Conservation (phyloP, 2,329 filamentous ascomycete genomes). For the Atkinsonella texensis region DNA sequence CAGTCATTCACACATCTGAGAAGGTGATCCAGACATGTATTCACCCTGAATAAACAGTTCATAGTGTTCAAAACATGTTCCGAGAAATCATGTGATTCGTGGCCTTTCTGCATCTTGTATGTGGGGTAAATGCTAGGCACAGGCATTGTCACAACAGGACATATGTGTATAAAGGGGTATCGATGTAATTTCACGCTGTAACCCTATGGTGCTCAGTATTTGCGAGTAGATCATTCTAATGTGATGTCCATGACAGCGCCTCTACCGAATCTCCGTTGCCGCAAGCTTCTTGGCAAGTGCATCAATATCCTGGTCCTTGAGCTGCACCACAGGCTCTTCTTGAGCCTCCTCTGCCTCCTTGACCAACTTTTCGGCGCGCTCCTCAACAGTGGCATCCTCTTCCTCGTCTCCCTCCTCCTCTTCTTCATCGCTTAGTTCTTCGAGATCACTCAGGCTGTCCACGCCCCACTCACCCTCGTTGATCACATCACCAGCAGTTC, state of each 20-base stretch:
- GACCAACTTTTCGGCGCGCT: slow-evolving; percentile 55
- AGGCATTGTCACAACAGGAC: neutral
- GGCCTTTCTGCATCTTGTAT: neutral
- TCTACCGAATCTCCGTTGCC: slow-evolving; percentile 48
- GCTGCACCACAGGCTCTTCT: slow-evolving; percentile 58
- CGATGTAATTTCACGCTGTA: slow-evolving; percentile 16
- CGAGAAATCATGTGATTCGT: neutral
- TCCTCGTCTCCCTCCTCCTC: slow-evolving; percentile 60
- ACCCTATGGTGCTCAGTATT: slow-evolving; percentile 7
- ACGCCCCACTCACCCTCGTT: slow-evolving; percentile 75
- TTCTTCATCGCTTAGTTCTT: slow-evolving; percentile 50
- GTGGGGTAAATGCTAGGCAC: neutral
- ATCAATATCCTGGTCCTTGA: slow-evolving; percentile 69
- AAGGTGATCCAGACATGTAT: neutral
- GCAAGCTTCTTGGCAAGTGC: slow-evolving; percentile 62
- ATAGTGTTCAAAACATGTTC: neutral
- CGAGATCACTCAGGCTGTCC: slow-evolving; percentile 76
- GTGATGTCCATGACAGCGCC: neutral
- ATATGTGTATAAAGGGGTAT: slow-evolving; percentile 15
- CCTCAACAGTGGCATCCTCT: slow-evolving; percentile 47
- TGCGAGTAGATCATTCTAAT: slow-evolving; percentile 1
- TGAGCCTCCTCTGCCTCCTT: slow-evolving; percentile 62
- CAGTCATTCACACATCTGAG: neutral
- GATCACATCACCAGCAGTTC: slow-evolving; percentile 50
- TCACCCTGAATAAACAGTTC: too few species aligned